Evolutionary conservation across 129 eudicot genomes (phyloP), one percentile per base, ranked within the genome.

Genomic region (Helianthus tuberosus): DNA sequence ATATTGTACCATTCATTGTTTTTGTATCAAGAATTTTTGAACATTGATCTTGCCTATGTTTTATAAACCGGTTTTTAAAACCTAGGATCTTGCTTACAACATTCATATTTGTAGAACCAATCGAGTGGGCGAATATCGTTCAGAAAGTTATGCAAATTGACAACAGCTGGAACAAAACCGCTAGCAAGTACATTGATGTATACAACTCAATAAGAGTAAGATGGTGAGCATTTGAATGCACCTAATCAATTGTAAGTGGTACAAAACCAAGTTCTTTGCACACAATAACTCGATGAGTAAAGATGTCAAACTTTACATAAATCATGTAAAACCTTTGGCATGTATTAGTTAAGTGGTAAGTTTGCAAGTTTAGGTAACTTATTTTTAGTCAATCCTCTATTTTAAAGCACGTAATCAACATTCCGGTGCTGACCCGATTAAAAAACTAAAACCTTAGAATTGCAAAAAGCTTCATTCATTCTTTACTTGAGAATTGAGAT

Each of bases 161-260:
- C 70, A 86, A 89, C 79, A 91, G 97, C 77, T 91, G 97, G 97
- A 91, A 86, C 49, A 86, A 81, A 32, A 87, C 96, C 0, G 96
- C 97, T 29, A 86, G 86, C 51, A 84, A 85, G 73, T 91, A 91
- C 80, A 78, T 89, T 29, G 83, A 87, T 17, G 64, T 89, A 44
- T 91, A 91, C 86, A 84, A 81, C 73, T 83, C 93, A 0, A 75
- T 85, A 7, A 85, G 84, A 81, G 88, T 84, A 29, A 81, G 85
- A 81, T 66, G 72, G 36, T 71, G 69, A 72, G 29, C 65, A 48
- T 49, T 6, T 69, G 25, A 39, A 25, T 32, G 43, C 68, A 54
- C 11, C 59, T 71, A 12, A 39, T 17, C 55, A 3, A 5, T 71
- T 17, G 23, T 57, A 72, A 58, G 49, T 46, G 17, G 27, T 23